Evolutionary conservation across 139 green algal genomes (phyloP), one percentile per base, ranked within the genome.

Genomic region (Coccomyxa sp.): DNA sequence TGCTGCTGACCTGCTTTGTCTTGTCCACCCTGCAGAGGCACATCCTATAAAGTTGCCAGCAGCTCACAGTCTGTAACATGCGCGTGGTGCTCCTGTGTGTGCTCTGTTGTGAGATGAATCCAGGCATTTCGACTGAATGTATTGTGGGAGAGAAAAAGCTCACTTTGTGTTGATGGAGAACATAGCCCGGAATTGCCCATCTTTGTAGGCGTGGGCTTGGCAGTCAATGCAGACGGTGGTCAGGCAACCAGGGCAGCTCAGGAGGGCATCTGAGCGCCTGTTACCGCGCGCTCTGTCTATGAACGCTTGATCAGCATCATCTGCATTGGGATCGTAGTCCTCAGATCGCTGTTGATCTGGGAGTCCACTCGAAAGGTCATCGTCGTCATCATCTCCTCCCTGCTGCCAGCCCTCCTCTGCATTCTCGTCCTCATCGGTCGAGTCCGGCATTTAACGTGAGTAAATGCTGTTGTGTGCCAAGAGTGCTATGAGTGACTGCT

Each of bases 151-250:
- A n/a, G n/a, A n/a, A n/a, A n/a, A n/a, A 55, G 9, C 76, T 29
- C 7, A 35, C 84, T 70, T 73, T 80, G 85, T 91, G 79, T 94
- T 94, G 77, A 87, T 90, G 5, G 91, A 88, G 74, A 94, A 93
- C 90, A 94, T 92, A 34, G 90, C 90, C 0, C 90, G 79, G 74
- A 87, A 94, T 75, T 92, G 86, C 41, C 81, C 55, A 0, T 87
- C 73, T 41, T 85, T 86, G 36, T 84, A 73, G 7, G 76, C 83
- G 55, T 94, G 90, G 73, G 88, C 84, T 70, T 94, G 90, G 76
- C 90, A 94, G 74, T 94, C 90, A 1, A 93, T 81, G 79, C 88
- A 94, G 3, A 94, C 71, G 1, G 86, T 94, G 27, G 89, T 93
- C 77, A 94, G 88, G 78, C 90, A 94, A 31, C 82, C 83, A 31